phyloP scores from a whole-genome alignment of 208 protist genomes.

The Acanthamoeba healyi region DNA sequence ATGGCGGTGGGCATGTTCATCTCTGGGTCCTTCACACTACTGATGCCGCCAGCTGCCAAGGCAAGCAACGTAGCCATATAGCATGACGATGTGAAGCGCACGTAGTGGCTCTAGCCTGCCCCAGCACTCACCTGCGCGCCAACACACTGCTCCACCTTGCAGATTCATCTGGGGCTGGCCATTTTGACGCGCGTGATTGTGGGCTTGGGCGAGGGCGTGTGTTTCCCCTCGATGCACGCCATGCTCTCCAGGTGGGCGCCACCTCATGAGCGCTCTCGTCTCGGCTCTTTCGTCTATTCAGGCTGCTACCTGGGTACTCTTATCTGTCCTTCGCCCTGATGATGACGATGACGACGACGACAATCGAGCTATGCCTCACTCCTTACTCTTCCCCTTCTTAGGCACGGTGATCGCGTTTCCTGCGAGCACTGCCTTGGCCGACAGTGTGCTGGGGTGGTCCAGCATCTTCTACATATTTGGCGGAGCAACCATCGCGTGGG shows the following conservation, averaged over 20 bases:
- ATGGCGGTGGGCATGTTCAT: background rate
- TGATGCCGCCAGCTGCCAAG: constrained; percentile 40
- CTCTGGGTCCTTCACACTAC: constrained; percentile 13
- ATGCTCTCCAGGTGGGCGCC: constrained; percentile 70
- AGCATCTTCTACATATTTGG: constrained; percentile 74
- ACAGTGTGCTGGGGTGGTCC: constrained; percentile 21
- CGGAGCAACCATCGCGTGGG: background rate
- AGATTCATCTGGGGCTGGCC: background rate
- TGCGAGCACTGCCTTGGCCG: background rate
- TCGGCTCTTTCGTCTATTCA: constrained; percentile 54
- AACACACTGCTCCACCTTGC: background rate
- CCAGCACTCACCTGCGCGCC: too few species aligned
- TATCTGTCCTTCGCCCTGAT: too few species aligned
- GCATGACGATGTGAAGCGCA: too few species aligned
- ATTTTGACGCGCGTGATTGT: background rate
- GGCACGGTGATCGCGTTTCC: constrained; percentile 68
- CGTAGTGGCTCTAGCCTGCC: too few species aligned
- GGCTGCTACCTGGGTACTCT: constrained; percentile 62
- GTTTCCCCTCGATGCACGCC: constrained; percentile 72
- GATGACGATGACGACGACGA: too few species aligned
- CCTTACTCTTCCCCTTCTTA: background rate
- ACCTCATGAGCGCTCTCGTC: constrained; percentile 50
- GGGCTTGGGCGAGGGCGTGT: constrained; percentile 67
- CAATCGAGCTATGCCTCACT: background rate
- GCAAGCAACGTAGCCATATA: too few species aligned